These are phyloP conservation scores for Zygoascus tannicola DNA, from an alignment of 805 yeast genomes.

Conservation along the genomic window DNA sequence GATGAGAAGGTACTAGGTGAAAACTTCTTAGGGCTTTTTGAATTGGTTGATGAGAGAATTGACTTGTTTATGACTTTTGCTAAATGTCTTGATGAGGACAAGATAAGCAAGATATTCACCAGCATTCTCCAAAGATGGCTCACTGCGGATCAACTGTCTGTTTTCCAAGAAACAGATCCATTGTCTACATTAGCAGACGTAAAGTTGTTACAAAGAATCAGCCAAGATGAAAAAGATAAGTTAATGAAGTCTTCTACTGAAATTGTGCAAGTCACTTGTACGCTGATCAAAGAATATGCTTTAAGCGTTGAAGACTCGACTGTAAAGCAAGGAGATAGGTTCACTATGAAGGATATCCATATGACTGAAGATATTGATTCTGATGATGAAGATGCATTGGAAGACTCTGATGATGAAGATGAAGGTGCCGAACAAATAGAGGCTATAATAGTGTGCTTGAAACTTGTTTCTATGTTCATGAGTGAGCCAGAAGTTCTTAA, in stretches of 20 bases:
- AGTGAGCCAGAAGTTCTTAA: slow-evolving; percentile 12
- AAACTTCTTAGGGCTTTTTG: slow-evolving; percentile 23
- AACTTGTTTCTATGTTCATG: background rate
- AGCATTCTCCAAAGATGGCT: slow-evolving; percentile 55
- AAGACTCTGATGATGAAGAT: slow-evolving; percentile 13
- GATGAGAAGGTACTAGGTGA: slow-evolving; percentile 26
- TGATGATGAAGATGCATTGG: slow-evolving; percentile 6
- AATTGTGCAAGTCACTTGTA: slow-evolving; percentile 41
- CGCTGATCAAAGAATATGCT: slow-evolving; percentile 31
- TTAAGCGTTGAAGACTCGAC: slow-evolving; percentile 18
- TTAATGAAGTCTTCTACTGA: slow-evolving; percentile 49
- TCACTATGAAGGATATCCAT: background rate
- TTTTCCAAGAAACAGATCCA: slow-evolving; percentile 37
- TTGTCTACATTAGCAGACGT: slow-evolving; percentile 48
- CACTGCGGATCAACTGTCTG: slow-evolving; percentile 13
- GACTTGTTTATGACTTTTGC: slow-evolving; percentile 38
- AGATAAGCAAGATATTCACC: slow-evolving; percentile 40
- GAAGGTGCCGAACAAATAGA: slow-evolving; percentile 25
- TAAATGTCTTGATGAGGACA: slow-evolving; percentile 39
- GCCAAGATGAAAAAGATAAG: slow-evolving; percentile 47
- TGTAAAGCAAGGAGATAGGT: background rate
- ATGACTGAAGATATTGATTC: slow-evolving; percentile 17
- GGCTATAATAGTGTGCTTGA: slow-evolving; percentile 21
- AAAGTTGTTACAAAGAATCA: slow-evolving; percentile 53
- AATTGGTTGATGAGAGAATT: slow-evolving; percentile 37